phyloP scores from a whole-genome alignment of 495 filamentous ascomycete genomes.

The Chlorociboria aeruginascens region DNA sequence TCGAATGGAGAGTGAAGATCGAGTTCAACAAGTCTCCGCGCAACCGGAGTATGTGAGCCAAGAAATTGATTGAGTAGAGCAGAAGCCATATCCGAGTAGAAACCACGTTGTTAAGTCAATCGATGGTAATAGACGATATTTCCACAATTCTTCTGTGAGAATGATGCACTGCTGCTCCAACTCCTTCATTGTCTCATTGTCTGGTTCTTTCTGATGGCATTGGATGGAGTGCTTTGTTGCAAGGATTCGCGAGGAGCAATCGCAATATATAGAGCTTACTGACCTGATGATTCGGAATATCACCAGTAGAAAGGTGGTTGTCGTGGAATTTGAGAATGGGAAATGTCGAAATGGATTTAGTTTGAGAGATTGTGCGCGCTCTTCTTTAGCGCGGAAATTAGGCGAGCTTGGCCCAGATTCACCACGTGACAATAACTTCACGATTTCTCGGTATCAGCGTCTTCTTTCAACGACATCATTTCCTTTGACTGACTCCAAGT shows the following conservation, averaged over 20 bases:
- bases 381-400: too few relatives aligned
- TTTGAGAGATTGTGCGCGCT: too few relatives aligned
- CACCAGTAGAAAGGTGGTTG: conserved; percentile 19
- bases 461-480: too few relatives aligned
- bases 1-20: not conserved
- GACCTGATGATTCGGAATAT: conserved; percentile 18
- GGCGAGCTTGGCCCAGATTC: too few relatives aligned
- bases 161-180: not conserved
- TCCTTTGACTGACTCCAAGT: too few relatives aligned
- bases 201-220: conserved; percentile 8
- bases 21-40: not conserved
- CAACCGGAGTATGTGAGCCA: conserved; percentile 3
- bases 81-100: not conserved
- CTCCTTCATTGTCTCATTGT: not conserved
- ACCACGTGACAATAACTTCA: too few relatives aligned
- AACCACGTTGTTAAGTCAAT: not conserved
- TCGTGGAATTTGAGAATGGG: conserved; percentile 1
- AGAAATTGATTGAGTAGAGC: not conserved
- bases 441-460: too few relatives aligned
- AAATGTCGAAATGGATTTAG: not conserved
- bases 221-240: not conserved
- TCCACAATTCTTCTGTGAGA: conserved; percentile 1
- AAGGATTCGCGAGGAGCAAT: not conserved
- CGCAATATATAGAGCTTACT: conserved; percentile 6
- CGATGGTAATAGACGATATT: not conserved